Evolutionary conservation across 495 filamentous ascomycete genomes (phyloP).

Genomic region (Schizothecium vesticola): DNA sequence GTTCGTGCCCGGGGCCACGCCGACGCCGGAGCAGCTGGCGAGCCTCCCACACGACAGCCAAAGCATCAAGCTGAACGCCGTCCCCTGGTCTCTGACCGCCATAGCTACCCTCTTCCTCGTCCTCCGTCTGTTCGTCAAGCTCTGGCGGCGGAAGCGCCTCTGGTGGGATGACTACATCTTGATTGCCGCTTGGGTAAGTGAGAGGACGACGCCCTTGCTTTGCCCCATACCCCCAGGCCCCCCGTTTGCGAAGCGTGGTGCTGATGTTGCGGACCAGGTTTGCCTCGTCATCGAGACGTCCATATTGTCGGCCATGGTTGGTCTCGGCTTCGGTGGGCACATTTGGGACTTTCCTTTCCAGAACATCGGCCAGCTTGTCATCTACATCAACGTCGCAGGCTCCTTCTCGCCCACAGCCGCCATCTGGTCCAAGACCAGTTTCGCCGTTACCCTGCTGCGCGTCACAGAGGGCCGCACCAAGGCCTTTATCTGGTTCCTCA

Average conservation of each 20-base stretch:
- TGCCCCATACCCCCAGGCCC: no score
- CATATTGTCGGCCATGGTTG: conserved; percentile 12
- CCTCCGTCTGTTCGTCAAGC: conserved; percentile 25
- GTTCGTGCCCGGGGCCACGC: not conserved
- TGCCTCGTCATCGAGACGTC: conserved; percentile 10
- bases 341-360: conserved; percentile 23
- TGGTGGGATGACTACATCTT: conserved; percentile 32
- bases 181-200: conserved; percentile 27
- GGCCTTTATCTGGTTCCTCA: conserved; percentile 13
- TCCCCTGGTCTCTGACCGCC: conserved; percentile 19
- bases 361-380: conserved; percentile 10
- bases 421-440: conserved; percentile 28
- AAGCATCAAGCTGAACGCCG: conserved; percentile 14
- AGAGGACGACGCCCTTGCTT: no score
- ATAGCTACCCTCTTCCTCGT: conserved; percentile 19
- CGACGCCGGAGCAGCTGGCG: conserved; percentile 9
- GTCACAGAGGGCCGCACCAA: conserved; percentile 19
- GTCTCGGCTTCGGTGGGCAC: conserved; percentile 25
- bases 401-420: conserved; percentile 20
- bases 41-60: conserved; percentile 17
- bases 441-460: conserved; percentile 23
- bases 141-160: conserved; percentile 13
- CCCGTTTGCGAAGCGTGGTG: no score
- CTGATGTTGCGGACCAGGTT: no score
- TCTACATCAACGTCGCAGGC: conserved; percentile 14